Base-by-base conservation (phyloP, 148 eudicot genomes). In the Amaranthus hypochondriacus region DNA sequence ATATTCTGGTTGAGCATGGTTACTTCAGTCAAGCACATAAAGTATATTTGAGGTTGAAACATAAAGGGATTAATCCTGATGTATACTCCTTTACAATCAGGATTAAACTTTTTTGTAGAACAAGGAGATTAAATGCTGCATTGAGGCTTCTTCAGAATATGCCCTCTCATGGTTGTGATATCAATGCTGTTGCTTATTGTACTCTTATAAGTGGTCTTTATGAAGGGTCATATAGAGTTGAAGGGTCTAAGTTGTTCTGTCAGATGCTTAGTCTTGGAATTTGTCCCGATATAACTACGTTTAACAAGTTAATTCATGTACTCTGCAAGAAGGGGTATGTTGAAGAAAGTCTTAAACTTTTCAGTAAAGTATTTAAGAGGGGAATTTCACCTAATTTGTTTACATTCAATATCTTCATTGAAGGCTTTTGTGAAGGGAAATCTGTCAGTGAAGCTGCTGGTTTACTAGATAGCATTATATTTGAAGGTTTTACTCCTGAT, bases 51-150 rank as follows among this genome's bases (percentile, higher is more conserved):
- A 81, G 96, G 73, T 73, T 92, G 86, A 91, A 76, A 64, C 90
- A 92, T 78, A 90, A 86, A 71, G 84, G 82, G 74, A 81, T 94
- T 73, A 68, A 66, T 77, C 87, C 96, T 43, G 98, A 94, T 85
- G 96, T 86, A 15, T 92, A 89, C 75, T 89, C 96, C 0, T 92
- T 73, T 80, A 88, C 93, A 2, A 86, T 92, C 78, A 83, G 98
- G 89, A 90, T 94, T 71, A 94, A 94, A 70, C 82, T 93, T 42
- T 94, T 94, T 83, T 94, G 98, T 84, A 88, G 80, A 85, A 91
- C 89, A 2, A 72, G 75, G 15, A 86, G 90, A 83, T 87, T 93
- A 67, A 83, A 86, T 72, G 92, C 90, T 48, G 98, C 93, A 72
- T 75, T 92, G 67, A 85, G 97, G 83, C 88, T 94, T 74, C 87